Percentiles rank a stretch among this genome's conserved stretches.
phyloP scores from a whole-genome alignment of 805 yeast species.

The Metschnikowia aberdeeniae region DNA sequence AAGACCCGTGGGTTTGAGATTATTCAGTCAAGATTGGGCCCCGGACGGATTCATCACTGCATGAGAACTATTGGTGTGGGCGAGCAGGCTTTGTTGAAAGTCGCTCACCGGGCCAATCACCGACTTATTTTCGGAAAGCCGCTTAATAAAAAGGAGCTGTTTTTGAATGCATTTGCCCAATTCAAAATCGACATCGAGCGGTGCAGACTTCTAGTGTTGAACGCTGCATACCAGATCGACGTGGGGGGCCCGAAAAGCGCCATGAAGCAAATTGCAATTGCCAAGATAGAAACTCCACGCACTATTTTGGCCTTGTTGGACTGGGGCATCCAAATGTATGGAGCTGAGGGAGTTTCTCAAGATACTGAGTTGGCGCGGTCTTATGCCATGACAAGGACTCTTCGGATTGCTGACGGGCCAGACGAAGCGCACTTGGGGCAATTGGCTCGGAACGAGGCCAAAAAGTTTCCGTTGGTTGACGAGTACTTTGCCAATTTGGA shows the following conservation, averaged over 20 bases:
- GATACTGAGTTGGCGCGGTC: conserved; percentile 55
- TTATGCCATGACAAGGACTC: conserved; percentile 50
- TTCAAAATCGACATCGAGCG: conserved; percentile 51
- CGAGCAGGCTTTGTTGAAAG: conserved; percentile 48
- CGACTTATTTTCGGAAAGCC: conserved; percentile 51
- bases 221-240: conserved; percentile 61
- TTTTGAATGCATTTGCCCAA: conserved; percentile 47
- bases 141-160: conserved; percentile 48
- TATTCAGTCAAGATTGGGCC: conserved; percentile 62
- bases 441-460: conserved; percentile 47
- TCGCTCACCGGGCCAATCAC: conserved; percentile 48
- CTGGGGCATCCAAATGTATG: conserved; percentile 61
- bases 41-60: conserved; percentile 70
- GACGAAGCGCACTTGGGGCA: conserved; percentile 62
- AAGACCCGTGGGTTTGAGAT: conserved; percentile 58
- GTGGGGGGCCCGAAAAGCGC: conserved; percentile 51
- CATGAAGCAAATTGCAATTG: conserved; percentile 53
- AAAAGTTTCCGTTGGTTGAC: conserved; percentile 34
- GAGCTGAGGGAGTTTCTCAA: conserved; percentile 62
- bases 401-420: conserved; percentile 67
- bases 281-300: conserved; percentile 60
- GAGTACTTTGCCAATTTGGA: conserved; percentile 28
- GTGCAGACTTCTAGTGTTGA: conserved; percentile 50
- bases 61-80: conserved; percentile 63
- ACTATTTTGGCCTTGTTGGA: conserved; percentile 49